Conservation (phyloP, 768 basidiomycete genomes). For the Cubamyces sp. region DNA sequence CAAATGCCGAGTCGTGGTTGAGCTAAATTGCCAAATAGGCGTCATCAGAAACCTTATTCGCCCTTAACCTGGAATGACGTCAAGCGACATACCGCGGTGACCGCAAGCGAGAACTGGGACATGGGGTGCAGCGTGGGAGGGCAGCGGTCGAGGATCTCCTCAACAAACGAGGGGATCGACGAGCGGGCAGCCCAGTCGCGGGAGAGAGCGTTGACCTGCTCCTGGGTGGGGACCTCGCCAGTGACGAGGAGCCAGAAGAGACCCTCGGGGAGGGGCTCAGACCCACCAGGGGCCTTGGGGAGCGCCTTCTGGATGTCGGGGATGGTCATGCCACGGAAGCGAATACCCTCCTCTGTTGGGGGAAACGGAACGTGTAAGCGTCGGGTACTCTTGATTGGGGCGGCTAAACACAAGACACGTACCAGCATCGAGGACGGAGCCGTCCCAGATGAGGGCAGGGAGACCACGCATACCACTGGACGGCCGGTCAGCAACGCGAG, state of each 20-base stretch:
- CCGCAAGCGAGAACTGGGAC: slow-evolving; percentile 97
- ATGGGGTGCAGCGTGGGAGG: slow-evolving; percentile 95
- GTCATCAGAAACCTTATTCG: not conserved
- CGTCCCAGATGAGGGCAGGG: slow-evolving; percentile 97
- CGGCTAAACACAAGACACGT: slow-evolving; percentile 32
- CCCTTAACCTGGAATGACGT: slow-evolving; percentile 1
- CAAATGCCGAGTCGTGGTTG: slow-evolving; percentile 96
- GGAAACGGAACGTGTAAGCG: slow-evolving; percentile 16
- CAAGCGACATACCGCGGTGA: slow-evolving; percentile 73
- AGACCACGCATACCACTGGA: slow-evolving; percentile 84
- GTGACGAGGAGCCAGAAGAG: slow-evolving; percentile 97
- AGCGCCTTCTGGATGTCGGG: slow-evolving; percentile 86
- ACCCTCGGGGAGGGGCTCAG: slow-evolving; percentile 90
- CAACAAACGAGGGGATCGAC: slow-evolving; percentile 91
- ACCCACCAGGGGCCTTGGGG: slow-evolving; percentile 86
- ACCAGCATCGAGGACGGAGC: slow-evolving; percentile 95
- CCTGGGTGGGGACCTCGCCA: slow-evolving; percentile 90
- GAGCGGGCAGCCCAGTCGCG: slow-evolving; percentile 96
- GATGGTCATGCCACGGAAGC: slow-evolving; percentile 96
- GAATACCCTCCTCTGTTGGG: slow-evolving; percentile 86
- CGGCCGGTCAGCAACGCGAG: slow-evolving; percentile 15
- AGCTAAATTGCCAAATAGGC: slow-evolving; percentile 48
- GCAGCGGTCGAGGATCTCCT: slow-evolving; percentile 93
- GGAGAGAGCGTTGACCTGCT: slow-evolving; percentile 85
- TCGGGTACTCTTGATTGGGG: not conserved